Evolutionary conservation across 1,284 basidiomycete genomes (phyloP).

Genomic region (Ustilago hordei): DNA sequence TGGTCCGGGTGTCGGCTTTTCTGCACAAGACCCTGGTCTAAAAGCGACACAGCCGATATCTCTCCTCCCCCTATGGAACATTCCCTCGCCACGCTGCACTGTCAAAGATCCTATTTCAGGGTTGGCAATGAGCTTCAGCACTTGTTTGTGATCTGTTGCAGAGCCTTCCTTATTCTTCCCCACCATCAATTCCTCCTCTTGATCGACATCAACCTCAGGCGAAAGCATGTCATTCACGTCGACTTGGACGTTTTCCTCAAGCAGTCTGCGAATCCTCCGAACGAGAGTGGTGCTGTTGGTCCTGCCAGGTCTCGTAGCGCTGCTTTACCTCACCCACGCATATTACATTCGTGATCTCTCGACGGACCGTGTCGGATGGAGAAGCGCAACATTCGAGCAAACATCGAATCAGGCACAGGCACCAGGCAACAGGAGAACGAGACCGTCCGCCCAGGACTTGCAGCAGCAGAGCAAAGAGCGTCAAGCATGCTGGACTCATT

Average conservation of each 20-base stretch:
- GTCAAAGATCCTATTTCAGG: neutral
- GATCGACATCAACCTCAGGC: neutral
- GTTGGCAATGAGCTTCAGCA: too few relatives aligned
- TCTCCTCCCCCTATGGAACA: neutral
- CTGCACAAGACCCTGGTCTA: neutral
- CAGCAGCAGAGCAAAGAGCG: neutral
- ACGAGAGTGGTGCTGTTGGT: slow-evolving; percentile 23
- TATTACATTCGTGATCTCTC: slow-evolving; percentile 9
- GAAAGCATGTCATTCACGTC: neutral
- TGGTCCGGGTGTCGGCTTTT: neutral
- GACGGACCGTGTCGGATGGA: neutral
- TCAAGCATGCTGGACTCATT: slow-evolving; percentile 25
- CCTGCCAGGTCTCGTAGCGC: slow-evolving; percentile 15
- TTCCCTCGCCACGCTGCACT: neutral
- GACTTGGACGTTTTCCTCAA: neutral
- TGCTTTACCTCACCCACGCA: slow-evolving; percentile 19
- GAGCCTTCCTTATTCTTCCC: neutral
- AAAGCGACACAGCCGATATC: neutral
- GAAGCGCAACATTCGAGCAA: neutral
- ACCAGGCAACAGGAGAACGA: neutral
- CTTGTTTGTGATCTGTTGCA: too few relatives aligned
- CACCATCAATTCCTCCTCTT: neutral
- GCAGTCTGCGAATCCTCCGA: slow-evolving; percentile 9
- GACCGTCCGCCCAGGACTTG: neutral
- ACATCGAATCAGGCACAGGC: neutral